Conservation (phyloP, 768 basidiomycete genomes). For the Tulasnella sp. region DNA sequence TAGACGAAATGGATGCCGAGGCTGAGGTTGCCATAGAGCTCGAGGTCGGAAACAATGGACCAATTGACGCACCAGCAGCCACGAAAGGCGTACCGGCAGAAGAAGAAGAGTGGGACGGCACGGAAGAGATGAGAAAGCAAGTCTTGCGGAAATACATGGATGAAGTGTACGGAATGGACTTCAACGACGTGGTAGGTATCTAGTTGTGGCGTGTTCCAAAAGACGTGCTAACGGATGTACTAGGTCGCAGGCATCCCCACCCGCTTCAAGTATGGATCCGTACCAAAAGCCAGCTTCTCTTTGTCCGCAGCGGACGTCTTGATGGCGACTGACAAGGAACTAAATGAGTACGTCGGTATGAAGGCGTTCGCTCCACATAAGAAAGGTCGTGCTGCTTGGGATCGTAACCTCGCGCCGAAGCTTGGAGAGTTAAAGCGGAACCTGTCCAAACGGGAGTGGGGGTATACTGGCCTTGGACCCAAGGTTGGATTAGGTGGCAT, state of each 20-base stretch:
- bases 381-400: conserved; percentile 45
- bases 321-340: conserved; percentile 81
- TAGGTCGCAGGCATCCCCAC: conserved; percentile 86
- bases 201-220: not conserved
- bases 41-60: conserved; percentile 25
- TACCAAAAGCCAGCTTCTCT: conserved; percentile 49
- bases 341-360: conserved; percentile 83
- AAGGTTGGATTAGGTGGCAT: not conserved
- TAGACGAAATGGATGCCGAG: conserved; percentile 47
- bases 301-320: conserved; percentile 81
- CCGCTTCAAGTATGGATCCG: conserved; percentile 82
- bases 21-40: conserved; percentile 42
- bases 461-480: too few relatives aligned
- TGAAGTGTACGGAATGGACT: conserved; percentile 80
- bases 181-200: conserved; percentile 80
- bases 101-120: conserved; percentile 67
- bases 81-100: conserved; percentile 33
- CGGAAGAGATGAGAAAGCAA: conserved; percentile 81
- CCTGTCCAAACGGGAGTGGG: conserved; percentile 30
- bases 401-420: conserved; percentile 49
- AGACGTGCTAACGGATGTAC: not conserved
- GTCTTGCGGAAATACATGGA: conserved; percentile 85
- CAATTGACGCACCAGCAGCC: not conserved
- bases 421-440: conserved; percentile 62
- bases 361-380: conserved; percentile 86